Evolutionary conservation across 1,284 basidiomycete genomes (phyloP).

Genomic region (Ustilago sp.): DNA sequence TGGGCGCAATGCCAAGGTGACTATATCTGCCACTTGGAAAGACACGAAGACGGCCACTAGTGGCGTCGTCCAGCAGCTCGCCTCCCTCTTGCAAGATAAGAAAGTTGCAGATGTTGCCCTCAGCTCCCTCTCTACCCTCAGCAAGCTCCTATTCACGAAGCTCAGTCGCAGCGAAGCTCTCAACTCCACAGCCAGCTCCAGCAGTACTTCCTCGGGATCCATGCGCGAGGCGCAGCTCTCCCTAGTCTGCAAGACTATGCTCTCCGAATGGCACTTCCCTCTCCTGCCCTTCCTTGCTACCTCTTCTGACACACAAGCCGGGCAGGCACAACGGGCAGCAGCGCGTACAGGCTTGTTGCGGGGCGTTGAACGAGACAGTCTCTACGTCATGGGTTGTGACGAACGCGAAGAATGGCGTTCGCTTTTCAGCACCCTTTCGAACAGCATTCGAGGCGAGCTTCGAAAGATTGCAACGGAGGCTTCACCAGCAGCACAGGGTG

Average conservation of each 20-base stretch:
- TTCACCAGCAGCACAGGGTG: conserved; percentile 1
- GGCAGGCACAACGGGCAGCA: conserved; percentile 12
- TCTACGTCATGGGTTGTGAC: conserved; percentile 32
- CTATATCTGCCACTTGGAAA: conserved; percentile 14
- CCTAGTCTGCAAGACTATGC: conserved; percentile 46
- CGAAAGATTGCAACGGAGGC: conserved; percentile 3
- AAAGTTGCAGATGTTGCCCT: conserved; percentile 9
- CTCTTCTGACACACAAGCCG: neutral
- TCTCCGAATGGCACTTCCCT: conserved; percentile 36
- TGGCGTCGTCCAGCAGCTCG: conserved; percentile 17
- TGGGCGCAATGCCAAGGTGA: conserved; percentile 20
- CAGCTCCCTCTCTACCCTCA: conserved; percentile 19
- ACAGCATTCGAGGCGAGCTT: conserved; percentile 15
- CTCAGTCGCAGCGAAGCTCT: conserved; percentile 33
- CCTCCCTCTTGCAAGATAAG: conserved; percentile 15
- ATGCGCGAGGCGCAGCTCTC: conserved; percentile 35
- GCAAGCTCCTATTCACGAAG: conserved; percentile 24
- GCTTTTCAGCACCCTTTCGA: conserved; percentile 31
- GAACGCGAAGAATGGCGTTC: conserved; percentile 45
- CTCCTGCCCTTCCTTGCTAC: conserved; percentile 29
- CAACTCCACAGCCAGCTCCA: conserved; percentile 30
- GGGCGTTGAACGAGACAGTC: conserved; percentile 35
- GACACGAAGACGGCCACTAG: conserved; percentile 9
- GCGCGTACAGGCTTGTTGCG: conserved; percentile 31
- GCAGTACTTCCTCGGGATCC: conserved; percentile 20